A percentile compares a stretch with the other conserved stretches of the same genome.
Conservation (phyloP, 345 rosid genomes). For the Ricinus communis region DNA sequence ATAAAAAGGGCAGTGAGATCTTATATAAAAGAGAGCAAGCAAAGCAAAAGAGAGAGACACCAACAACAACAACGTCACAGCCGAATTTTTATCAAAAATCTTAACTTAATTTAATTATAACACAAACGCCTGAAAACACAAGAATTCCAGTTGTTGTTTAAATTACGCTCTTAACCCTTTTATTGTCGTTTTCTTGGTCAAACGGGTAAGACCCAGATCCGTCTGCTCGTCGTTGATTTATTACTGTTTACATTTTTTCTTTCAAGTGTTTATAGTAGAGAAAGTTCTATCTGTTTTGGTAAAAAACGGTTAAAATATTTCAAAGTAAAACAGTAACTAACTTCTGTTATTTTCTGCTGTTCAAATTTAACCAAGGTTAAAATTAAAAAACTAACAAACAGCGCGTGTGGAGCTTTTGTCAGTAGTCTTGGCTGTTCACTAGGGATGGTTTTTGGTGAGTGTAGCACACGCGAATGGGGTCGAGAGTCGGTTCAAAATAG, state of each 20-base stretch:
- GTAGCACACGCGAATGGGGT: neutral
- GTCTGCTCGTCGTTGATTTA: neutral
- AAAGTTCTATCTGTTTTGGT: slow-evolving; percentile 26
- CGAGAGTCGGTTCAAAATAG: slow-evolving; percentile 13
- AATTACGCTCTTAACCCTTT: slow-evolving; percentile 33
- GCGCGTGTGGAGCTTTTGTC: too few species aligned
- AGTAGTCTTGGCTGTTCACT: too few species aligned
- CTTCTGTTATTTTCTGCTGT: slow-evolving; percentile 29
- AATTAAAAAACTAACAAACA: neutral
- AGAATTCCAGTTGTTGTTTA: neutral
- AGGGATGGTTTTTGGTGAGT: neutral
- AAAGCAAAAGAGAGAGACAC: slow-evolving; percentile 3
- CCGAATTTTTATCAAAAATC: slow-evolving; percentile 24
- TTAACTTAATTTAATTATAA: neutral
- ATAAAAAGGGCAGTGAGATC: slow-evolving; percentile 28
- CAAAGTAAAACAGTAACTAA: slow-evolving; percentile 38
- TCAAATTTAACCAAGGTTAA: slow-evolving; percentile 14
- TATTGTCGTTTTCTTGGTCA: slow-evolving; percentile 47
- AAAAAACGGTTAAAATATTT: slow-evolving; percentile 34
- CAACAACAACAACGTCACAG: slow-evolving; percentile 31
- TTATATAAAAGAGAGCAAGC: slow-evolving; percentile 40
- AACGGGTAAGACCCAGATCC: slow-evolving; percentile 54
- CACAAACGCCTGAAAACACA: too few species aligned
- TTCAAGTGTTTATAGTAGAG: neutral
- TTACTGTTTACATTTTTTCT: neutral